Evolutionary conservation across 345 rosid species (phyloP), one percentile per base, ranked within the genome.

Genomic region (Dovyalis caffra): DNA sequence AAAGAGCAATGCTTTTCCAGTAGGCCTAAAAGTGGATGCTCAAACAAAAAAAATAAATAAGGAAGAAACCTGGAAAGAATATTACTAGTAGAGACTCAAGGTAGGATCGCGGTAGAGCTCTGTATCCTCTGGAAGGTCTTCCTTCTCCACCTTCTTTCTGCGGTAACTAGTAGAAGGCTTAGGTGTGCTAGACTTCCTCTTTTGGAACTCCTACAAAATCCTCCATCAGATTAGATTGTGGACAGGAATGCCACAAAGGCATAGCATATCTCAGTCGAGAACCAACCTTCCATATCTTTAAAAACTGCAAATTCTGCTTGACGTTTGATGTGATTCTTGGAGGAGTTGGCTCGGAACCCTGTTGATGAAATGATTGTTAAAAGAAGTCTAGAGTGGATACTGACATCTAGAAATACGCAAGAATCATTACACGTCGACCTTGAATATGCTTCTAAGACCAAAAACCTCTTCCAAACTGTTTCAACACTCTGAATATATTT

Each of bases 111-210:
- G 88, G 78, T 91, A 88, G 74, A 91, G 84, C 56, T 88, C 91
- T 14, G 63, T 61, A 78, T 90, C 95, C 28, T 87, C 89, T 0
- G 91, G 87, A 78, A 90, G 82, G 29, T 89, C 92, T 64, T 91
- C 97, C 80, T 92, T 91, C 10, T 85, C 78, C 33, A 83, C 86
- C 84, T 85, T 95, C 84, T 92, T 92, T 40, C 86, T 87, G 82
- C 99, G 87, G 85, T 92, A 95, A 84, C 97, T 90, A 20, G 99
- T 90, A 23, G 97, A 87, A 57, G 99, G 99, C 84, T 79, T 91
- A 11, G 95, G 89, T 2, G 81, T 70, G 68, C 82, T 34, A 20
- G 97, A 86, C 67, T 85, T 85, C 68, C 92, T 85, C 74, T 76
- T 85, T 73, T 91, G 87, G 69, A 86, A 85, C 77, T 90, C 97